Evolutionary conservation across 805 yeast species (phyloP), one percentile per base, ranked within the genome.

Genomic region (Cyberlindnera veronae): DNA sequence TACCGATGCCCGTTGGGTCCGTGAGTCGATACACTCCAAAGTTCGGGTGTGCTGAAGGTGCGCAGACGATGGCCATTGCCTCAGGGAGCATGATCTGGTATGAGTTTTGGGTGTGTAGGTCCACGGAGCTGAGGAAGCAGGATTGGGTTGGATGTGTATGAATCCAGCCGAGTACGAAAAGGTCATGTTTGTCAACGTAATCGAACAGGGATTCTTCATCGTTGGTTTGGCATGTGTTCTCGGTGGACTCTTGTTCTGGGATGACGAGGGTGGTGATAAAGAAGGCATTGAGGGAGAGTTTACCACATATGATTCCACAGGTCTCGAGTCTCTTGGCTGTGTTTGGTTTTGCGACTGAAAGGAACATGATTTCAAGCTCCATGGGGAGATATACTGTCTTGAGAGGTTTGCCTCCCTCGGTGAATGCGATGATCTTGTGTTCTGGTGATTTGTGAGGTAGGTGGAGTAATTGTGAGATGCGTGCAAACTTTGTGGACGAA

Each of bases 131-230:
- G 57, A 80, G 58, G 54, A 80, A 80, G 48, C 87, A 80, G n/a
- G 83, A 66, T 54, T 80, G 87, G 10, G 85, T 76, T 6, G 87
- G 87, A 54, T 80, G 87, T 9, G 86, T 81, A 56, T 80, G 87
- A 38, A 80, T 81, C 87, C 87, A 80, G 3, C 87, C 87, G 3
- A 80, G 63, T n/a, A 80, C 73, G 50, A 80, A 78, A 32, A 81
- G 58, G 44, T 76, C 81, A 38, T 73, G 64, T 23, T 60, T 49
- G 52, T 79, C 85, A 31, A 79, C 69, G 47, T 65, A 74, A 31
- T 72, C 76, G 50, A 79, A 79, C 44, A 80, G 55, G 5, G 63
- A 59, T 47, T 79, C 84, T 52, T 80, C 87, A 52, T 79, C 69
- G 19, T 69, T 69, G 12, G 85, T 80, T 34, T 67, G 64, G 58